These are phyloP conservation scores for Diaporthe citri DNA, from an alignment of 2,329 filamentous ascomycete genomes.

Conservation along the genomic window DNA sequence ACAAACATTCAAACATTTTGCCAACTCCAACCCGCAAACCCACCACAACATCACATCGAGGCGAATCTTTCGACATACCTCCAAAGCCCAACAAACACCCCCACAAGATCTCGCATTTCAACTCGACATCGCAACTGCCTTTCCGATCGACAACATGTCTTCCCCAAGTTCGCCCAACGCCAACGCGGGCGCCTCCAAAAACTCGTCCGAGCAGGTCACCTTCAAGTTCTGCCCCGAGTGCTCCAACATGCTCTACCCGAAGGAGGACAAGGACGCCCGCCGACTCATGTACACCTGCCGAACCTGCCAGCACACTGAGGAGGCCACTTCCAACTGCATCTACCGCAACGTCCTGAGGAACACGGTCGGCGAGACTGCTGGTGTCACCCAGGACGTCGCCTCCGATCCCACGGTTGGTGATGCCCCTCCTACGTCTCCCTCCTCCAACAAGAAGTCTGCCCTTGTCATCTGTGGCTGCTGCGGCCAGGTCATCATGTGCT, in stretches of 20 bases:
- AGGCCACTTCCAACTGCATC: constrained; percentile 88
- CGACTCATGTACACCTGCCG: constrained; percentile 95
- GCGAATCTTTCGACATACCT: neutral
- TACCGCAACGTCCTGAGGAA: constrained; percentile 96
- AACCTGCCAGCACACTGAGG: constrained; percentile 92
- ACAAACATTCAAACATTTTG: constrained; percentile 3
- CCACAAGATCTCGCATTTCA: constrained; percentile 1
- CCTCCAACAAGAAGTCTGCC: constrained; percentile 33
- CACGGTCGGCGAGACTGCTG: constrained; percentile 92
- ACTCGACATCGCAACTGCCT: constrained; percentile 29
- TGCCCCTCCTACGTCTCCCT: constrained; percentile 43
- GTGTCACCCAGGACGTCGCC: constrained; percentile 96
- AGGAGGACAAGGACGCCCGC: constrained; percentile 88
- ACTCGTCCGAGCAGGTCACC: constrained; percentile 81
- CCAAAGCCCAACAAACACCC: neutral
- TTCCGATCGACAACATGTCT: constrained; percentile 59
- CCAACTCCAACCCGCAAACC: neutral
- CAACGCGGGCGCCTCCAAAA: constrained; percentile 58
- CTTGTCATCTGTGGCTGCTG: constrained; percentile 61
- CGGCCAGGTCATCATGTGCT: constrained; percentile 59
- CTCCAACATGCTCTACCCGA: constrained; percentile 97
- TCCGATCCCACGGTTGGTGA: constrained; percentile 98
- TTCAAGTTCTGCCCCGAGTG: constrained; percentile 99
- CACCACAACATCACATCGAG: neutral
- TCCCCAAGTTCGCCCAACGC: constrained; percentile 65